Base-by-base conservation (phyloP, 2,329 filamentous ascomycete species). In the Tricladium varicosporioides region DNA sequence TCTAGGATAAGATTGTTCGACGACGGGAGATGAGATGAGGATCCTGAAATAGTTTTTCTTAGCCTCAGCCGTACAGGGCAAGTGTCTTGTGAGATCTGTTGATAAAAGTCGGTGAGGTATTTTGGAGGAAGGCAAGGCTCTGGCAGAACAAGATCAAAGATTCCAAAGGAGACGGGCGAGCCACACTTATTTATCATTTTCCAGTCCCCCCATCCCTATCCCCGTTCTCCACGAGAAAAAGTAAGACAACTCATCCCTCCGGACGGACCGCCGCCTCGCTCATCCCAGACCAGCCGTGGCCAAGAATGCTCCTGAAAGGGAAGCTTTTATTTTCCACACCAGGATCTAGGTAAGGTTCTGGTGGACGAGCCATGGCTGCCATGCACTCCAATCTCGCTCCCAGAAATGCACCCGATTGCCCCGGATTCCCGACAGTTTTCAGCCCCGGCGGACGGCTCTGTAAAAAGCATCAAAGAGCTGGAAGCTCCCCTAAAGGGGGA, bases 241-340 rank as follows among this genome's bases (percentile, higher is more conserved):
- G 52, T 56, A 60, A 63, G 62, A 64, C 62, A 65, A 36, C 54
- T 57, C 62, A 64, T 64, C 58, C 62, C 62, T 60, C 60, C 61
- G 59, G 57, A 22, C 53, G 56, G 58, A 27, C 22, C 18, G 14
- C 57, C 58, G 56, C 59, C 58, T 55, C 51, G 33, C 47, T 36
- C 48, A 56, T 54, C 54, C 56, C 56, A 58, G 57, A 52, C 61
- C 49, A 31, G 48, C 44, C 51, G 18, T 33, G 50, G 19, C 36
- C 47, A 58, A 58, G 57, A 63, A 63, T 60, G 57, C 52, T 53
- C 44, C 52, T 15, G 43, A 54, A 54, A 19, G 31, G 52, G 45
- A 32, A 54, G 52, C 33, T 54, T 54, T 53, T 15, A 18, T 19
- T 32, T 32, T 48, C 27, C 32, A 27, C 19, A 32, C 48, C 11